A percentile compares a stretch with the other conserved stretches of the same genome.
These are phyloP conservation scores for Eremochloa ophiuroides DNA, from an alignment of 176 grass and related monocot species.

Conservation along the genomic window DNA sequence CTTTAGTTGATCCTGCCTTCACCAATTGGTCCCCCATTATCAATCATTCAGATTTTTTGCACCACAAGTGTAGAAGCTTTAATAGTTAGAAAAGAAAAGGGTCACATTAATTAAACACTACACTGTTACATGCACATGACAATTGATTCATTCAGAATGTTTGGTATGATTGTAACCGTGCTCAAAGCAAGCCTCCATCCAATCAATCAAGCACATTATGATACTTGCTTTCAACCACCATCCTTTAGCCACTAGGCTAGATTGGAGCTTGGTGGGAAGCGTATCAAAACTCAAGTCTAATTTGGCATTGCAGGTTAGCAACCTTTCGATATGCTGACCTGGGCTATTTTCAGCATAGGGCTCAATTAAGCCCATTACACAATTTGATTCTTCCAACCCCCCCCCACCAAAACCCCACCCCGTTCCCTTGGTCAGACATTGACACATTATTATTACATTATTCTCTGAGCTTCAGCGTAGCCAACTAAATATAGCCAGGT, in stretches of 20 bases:
- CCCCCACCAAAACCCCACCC: too few relatives aligned
- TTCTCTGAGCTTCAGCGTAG: background rate
- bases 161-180: background rate
- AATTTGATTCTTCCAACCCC: background rate
- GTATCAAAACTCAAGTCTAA: background rate
- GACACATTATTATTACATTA: too few relatives aligned
- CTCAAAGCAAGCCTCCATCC: background rate
- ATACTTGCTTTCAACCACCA: background rate
- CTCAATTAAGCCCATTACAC: conserved; percentile 12
- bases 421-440: background rate
- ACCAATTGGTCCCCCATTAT: background rate
- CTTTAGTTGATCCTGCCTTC: background rate
- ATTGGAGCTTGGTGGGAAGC: background rate
- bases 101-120: background rate
- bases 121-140: background rate
- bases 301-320: background rate
- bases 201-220: background rate
- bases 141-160: background rate
- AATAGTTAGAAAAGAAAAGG: background rate
- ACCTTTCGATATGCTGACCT: background rate
- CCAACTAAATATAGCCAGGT: background rate
- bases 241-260: background rate
- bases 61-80: background rate
- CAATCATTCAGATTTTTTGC: background rate
- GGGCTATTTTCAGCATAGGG: background rate